Evolutionary conservation across 768 basidiomycete species (phyloP).

Genomic region (Podaxis pistillaris): DNA sequence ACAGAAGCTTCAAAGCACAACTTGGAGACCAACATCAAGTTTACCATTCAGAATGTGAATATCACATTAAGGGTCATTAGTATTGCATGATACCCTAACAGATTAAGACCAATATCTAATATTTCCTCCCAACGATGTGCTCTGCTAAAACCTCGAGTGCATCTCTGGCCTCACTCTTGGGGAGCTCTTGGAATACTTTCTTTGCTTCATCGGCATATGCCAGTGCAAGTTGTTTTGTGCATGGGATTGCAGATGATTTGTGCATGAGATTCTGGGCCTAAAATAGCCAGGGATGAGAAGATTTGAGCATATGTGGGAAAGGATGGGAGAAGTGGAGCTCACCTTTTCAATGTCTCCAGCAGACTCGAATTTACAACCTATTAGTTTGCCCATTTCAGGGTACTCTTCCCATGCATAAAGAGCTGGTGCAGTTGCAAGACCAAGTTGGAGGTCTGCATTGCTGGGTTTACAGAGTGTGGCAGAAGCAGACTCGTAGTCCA

Average conservation of each 20-base stretch:
- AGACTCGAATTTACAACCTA: conserved; percentile 76
- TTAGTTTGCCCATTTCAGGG: conserved; percentile 84
- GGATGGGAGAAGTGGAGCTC: background rate
- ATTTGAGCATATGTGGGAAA: conserved; percentile 2
- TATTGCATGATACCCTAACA: background rate
- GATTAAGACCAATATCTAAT: conserved; percentile 19
- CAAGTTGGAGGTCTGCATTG: conserved; percentile 79
- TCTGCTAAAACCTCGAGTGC: conserved; percentile 76
- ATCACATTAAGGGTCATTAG: background rate
- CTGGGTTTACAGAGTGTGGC: conserved; percentile 86
- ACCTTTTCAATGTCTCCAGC: conserved; percentile 88
- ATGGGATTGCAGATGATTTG: conserved; percentile 74
- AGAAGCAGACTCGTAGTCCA: conserved; percentile 86
- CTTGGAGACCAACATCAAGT: too few species aligned
- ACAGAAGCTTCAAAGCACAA: too few species aligned
- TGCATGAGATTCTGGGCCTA: conserved; percentile 77
- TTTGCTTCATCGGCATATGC: conserved; percentile 79
- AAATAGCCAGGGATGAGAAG: background rate
- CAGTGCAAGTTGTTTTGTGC: conserved; percentile 77
- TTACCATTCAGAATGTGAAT: background rate
- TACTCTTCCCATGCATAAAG: conserved; percentile 94
- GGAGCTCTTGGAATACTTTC: conserved; percentile 66
- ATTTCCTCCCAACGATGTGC: conserved; percentile 60
- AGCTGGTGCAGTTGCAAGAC: conserved; percentile 90
- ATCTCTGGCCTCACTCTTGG: conserved; percentile 79